These are phyloP conservation scores for Ophiosphaerella narmari DNA, from an alignment of 2,329 filamentous ascomycete species.

Conservation along the genomic window DNA sequence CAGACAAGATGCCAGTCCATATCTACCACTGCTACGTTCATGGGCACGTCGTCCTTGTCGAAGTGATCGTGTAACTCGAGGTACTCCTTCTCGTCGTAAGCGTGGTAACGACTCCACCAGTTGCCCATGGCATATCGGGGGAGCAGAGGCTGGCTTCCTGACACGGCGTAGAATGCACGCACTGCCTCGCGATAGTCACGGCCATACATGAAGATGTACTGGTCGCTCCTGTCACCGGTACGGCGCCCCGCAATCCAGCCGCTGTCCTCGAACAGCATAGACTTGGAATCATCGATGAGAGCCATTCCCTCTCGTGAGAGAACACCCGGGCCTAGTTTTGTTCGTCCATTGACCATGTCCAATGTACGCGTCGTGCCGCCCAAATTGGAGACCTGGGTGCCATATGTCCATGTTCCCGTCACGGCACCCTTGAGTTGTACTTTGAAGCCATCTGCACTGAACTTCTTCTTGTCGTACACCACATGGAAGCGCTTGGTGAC, in stretches of 20 bases:
- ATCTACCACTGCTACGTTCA: constrained; percentile 65
- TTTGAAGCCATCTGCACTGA: constrained; percentile 57
- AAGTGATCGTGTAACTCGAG: constrained; percentile 63
- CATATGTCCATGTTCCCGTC: constrained; percentile 58
- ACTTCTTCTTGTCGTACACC: constrained; percentile 62
- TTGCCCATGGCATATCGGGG: constrained; percentile 65
- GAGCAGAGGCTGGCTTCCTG: constrained; percentile 60
- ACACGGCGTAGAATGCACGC: constrained; percentile 59
- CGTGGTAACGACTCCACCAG: constrained; percentile 69
- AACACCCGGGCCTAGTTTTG: constrained; percentile 57
- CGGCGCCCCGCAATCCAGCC: constrained; percentile 58
- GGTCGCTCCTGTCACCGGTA: constrained; percentile 57
- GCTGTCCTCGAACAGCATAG: constrained; percentile 61
- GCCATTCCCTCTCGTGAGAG: constrained; percentile 58
- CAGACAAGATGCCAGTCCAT: constrained; percentile 69
- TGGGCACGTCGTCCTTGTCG: constrained; percentile 55
- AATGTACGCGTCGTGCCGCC: constrained; percentile 60
- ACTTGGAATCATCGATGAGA: constrained; percentile 58
- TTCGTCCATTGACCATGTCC: constrained; percentile 58
- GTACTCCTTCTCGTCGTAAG: constrained; percentile 62
- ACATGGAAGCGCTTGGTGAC: constrained; percentile 61
- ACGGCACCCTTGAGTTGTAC: constrained; percentile 53
- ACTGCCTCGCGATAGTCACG: constrained; percentile 61
- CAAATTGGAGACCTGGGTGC: constrained; percentile 48
- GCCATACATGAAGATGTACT: constrained; percentile 65